These are phyloP conservation scores for Capillidium heterosporum DNA, from an alignment of 371 early-diverging fungal genomes.

Conservation along the genomic window DNA sequence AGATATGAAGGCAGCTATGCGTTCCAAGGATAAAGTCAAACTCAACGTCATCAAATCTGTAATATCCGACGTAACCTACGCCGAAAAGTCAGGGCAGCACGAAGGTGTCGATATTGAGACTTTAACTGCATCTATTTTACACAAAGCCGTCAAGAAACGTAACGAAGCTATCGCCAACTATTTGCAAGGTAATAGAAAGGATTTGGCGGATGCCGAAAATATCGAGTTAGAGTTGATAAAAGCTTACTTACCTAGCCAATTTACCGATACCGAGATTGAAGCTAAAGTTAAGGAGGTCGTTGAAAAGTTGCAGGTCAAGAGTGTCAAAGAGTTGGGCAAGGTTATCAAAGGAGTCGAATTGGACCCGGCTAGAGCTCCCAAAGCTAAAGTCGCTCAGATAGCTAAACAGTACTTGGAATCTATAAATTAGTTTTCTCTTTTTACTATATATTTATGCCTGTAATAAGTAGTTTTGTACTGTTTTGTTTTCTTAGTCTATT, in stretches of 20 bases:
- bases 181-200: slow-evolving; percentile 33
- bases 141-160: slow-evolving; percentile 49
- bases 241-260: slow-evolving; percentile 46
- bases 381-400: slow-evolving; percentile 36
- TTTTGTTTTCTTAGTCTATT: too few relatives aligned
- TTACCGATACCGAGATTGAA: slow-evolving; percentile 44
- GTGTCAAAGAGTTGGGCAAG: slow-evolving; percentile 45
- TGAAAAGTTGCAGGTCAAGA: slow-evolving; percentile 26
- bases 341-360: slow-evolving; percentile 53
- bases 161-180: slow-evolving; percentile 46
- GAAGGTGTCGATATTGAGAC: slow-evolving; percentile 8
- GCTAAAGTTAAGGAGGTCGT: slow-evolving; percentile 26
- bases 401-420: slow-evolving; percentile 18
- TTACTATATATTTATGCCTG: too few relatives aligned
- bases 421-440: too few relatives aligned
- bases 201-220: slow-evolving; percentile 40
- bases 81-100: slow-evolving; percentile 28
- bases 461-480: too few relatives aligned
- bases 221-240: slow-evolving; percentile 36
- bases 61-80: slow-evolving; percentile 44
- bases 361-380: slow-evolving; percentile 38
- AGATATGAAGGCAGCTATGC: slow-evolving; percentile 59
- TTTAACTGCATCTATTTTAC: slow-evolving; percentile 24
- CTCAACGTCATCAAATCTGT: slow-evolving; percentile 42
- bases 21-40: slow-evolving; percentile 38